Conservation (phyloP, 331 rosid genomes). For the Pyrus hybrid region DNA sequence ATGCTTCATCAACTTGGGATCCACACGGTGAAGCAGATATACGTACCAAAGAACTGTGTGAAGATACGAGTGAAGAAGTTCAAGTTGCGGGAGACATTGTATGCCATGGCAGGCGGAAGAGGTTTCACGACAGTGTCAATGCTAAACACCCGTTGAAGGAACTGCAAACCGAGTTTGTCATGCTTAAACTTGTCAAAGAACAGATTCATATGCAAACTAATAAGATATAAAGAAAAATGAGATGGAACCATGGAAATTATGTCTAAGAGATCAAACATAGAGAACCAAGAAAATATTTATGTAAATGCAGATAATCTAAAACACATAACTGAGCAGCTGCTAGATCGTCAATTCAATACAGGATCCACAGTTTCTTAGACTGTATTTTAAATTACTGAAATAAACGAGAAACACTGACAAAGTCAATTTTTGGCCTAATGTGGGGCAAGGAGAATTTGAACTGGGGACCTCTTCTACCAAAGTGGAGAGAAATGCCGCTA, state of each 20-base stretch:
- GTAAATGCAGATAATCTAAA: neutral
- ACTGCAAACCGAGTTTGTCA: conserved; percentile 44
- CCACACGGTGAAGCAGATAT: neutral
- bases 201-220: neutral
- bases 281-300: neutral
- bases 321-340: neutral
- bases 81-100: conserved; percentile 86
- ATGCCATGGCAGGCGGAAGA: conserved; percentile 78
- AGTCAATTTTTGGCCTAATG: neutral
- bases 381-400: neutral
- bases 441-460: neutral
- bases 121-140: conserved; percentile 89
- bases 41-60: conserved; percentile 92
- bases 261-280: neutral
- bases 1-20: neutral
- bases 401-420: neutral
- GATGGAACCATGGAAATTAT: neutral
- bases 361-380: neutral
- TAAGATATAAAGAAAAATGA: neutral
- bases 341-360: neutral
- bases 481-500: neutral
- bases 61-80: conserved; percentile 92
- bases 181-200: neutral
- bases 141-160: conserved; percentile 83
- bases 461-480: neutral